These are phyloP conservation scores for Gentiana straminea DNA, from an alignment of 257 asterid genomes.

Conservation along the genomic window DNA sequence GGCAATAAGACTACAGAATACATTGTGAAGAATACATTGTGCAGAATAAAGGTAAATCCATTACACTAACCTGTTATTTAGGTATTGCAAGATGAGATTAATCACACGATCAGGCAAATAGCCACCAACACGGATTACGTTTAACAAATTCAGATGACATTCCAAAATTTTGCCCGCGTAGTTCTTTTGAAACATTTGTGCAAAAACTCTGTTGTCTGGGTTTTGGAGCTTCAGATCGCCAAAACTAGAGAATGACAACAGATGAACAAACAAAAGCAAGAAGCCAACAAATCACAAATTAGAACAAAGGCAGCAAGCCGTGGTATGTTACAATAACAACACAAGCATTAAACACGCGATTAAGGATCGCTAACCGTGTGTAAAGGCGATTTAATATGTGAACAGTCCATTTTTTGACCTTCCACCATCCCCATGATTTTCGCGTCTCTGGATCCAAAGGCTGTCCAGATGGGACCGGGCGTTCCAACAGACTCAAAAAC, in stretches of 20 bases:
- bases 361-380: conserved; percentile 48
- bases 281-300: not conserved
- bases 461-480: conserved; percentile 88
- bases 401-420: conserved; percentile 97
- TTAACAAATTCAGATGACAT: conserved; percentile 83
- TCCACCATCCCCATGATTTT: conserved; percentile 99
- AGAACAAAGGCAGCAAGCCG: not conserved
- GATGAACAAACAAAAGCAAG: not conserved
- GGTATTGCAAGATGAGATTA: conserved; percentile 89
- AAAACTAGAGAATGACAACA: conserved; percentile 40
- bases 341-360: not conserved
- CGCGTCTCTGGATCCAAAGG: conserved; percentile 83
- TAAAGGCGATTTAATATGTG: conserved; percentile 88
- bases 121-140: conserved; percentile 78
- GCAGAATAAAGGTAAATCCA: not conserved
- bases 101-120: conserved; percentile 94
- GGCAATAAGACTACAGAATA: not conserved
- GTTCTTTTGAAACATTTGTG: conserved; percentile 94
- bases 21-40: not conserved
- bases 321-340: not conserved
- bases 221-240: conserved; percentile 92
- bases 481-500: conserved; percentile 77
- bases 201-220: conserved; percentile 89
- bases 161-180: conserved; percentile 93
- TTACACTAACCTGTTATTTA: conserved; percentile 65